Percentiles rank a stretch among this genome's conserved stretches.
These are phyloP conservation scores for Lyophyllum decastes DNA, from an alignment of 768 basidiomycete species.

Conservation along the genomic window DNA sequence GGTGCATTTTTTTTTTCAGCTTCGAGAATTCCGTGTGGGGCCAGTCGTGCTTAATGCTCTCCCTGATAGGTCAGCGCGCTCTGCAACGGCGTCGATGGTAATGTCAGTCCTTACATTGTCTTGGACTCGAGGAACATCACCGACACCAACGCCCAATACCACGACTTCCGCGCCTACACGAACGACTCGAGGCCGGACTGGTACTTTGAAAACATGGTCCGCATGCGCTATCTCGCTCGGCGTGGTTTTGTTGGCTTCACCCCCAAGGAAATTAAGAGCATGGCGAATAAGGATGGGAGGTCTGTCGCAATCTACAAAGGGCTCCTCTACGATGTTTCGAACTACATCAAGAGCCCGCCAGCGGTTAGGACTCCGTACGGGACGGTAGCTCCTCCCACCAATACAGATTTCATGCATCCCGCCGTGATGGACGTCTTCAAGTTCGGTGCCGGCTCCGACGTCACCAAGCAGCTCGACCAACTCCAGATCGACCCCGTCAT, in stretches of 20 bases:
- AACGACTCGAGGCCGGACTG: conserved; percentile 95
- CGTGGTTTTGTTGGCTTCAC: conserved; percentile 89
- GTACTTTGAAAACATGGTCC: conserved; percentile 95
- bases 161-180: conserved; percentile 91
- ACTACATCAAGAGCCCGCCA: conserved; percentile 75
- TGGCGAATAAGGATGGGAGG: conserved; percentile 56
- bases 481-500: conserved; percentile 61
- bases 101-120: conserved; percentile 81
- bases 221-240: conserved; percentile 88
- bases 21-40: too few species aligned
- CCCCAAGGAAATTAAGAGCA: conserved; percentile 68
- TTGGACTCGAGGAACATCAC: conserved; percentile 78
- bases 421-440: conserved; percentile 75
- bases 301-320: conserved; percentile 87
- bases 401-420: conserved; percentile 73
- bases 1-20: too few species aligned
- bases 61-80: conserved; percentile 79
- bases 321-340: conserved; percentile 84
- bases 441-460: conserved; percentile 71
- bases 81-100: conserved; percentile 83
- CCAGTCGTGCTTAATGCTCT: conserved; percentile 4
- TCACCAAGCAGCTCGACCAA: conserved; percentile 72
- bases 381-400: conserved; percentile 39
- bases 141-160: conserved; percentile 79
- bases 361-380: conserved; percentile 50